A percentile compares a stretch with the other conserved stretches of the same genome.
These are phyloP conservation scores for Ustilago loliicola DNA, from an alignment of 1,284 basidiomycete species.

Conservation along the genomic window DNA sequence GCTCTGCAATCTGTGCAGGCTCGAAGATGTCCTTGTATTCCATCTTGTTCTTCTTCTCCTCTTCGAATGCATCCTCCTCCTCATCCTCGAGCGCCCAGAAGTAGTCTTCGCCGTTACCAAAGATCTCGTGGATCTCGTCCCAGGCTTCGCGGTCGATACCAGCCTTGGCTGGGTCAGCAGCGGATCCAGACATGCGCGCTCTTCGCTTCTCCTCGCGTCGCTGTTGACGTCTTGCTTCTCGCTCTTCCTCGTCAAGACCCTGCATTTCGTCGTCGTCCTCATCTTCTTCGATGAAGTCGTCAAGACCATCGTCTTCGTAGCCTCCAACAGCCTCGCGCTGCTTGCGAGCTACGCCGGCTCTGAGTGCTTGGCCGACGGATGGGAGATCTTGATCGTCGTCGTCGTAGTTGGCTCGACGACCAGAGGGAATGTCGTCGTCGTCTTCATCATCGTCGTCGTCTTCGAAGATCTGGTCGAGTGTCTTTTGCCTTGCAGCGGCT, in stretches of 20 bases:
- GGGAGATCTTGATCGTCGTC: slow-evolving; percentile 74
- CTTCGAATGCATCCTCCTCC: slow-evolving; percentile 53
- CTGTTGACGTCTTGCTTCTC: slow-evolving; percentile 79
- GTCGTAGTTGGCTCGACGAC: slow-evolving; percentile 69
- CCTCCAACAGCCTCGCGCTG: slow-evolving; percentile 47
- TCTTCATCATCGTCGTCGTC: slow-evolving; percentile 78
- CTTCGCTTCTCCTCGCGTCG: slow-evolving; percentile 74
- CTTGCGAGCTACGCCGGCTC: slow-evolving; percentile 45
- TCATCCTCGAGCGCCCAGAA: slow-evolving; percentile 88
- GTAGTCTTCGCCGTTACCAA: slow-evolving; percentile 96
- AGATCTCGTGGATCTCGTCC: slow-evolving; percentile 96
- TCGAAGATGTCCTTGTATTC: slow-evolving; percentile 97
- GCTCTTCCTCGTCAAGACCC: slow-evolving; percentile 73
- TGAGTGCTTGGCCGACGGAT: slow-evolving; percentile 58
- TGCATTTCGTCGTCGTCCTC: slow-evolving; percentile 70
- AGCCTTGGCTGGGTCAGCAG: slow-evolving; percentile 69
- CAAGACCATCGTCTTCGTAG: slow-evolving; percentile 71
- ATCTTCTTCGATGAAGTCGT: slow-evolving; percentile 87
- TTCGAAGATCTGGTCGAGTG: slow-evolving; percentile 83
- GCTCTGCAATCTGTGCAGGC: slow-evolving; percentile 92
- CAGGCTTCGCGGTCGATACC: slow-evolving; percentile 78
- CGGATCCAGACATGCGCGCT: slow-evolving; percentile 76
- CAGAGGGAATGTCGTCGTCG: slow-evolving; percentile 72
- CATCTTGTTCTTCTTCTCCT: slow-evolving; percentile 72
- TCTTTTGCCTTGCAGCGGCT: slow-evolving; percentile 73